A percentile compares a stretch with the other conserved stretches of the same genome.
Evolutionary conservation across 176 grass and related monocot species (phyloP).

Genomic region (Chrysopogon serrulatus): DNA sequence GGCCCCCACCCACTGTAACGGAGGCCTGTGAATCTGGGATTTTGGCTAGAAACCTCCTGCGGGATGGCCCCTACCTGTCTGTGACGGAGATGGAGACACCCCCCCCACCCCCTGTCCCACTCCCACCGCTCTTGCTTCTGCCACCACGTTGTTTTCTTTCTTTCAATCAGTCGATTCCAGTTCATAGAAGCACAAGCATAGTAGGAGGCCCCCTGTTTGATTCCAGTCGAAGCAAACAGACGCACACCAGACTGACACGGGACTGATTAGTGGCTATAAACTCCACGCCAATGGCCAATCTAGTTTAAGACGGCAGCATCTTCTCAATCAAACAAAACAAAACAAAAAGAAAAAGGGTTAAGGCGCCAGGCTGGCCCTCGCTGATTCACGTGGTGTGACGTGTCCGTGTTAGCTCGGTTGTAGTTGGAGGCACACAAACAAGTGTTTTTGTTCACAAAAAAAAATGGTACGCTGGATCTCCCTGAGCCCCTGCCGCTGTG

Average conservation of each 20-base stretch:
- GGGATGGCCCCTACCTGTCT: too few relatives aligned
- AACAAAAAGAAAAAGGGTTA: neutral
- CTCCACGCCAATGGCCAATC: neutral
- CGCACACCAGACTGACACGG: too few relatives aligned
- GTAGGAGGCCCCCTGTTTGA: neutral
- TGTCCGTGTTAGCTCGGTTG: neutral
- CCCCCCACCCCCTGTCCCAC: too few relatives aligned
- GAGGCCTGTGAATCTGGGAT: too few relatives aligned
- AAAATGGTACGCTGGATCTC: neutral
- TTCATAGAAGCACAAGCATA: neutral
- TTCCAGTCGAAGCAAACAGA: neutral
- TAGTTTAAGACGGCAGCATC: neutral
- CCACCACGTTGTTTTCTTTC: neutral
- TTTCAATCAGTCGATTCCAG: neutral
- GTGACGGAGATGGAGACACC: too few relatives aligned
- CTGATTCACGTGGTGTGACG: constrained; percentile 31
- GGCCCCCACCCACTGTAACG: neutral
- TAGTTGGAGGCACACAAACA: constrained; percentile 1
- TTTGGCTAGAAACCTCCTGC: constrained; percentile 1
- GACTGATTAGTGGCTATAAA: neutral
- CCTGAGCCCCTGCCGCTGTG: neutral
- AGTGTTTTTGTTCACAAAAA: neutral
- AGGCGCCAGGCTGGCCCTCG: neutral
- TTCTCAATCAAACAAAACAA: neutral
- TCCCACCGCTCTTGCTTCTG: neutral